Conservation (phyloP, 1,139 yeast species). For the Arxiozyma heterogenica region DNA sequence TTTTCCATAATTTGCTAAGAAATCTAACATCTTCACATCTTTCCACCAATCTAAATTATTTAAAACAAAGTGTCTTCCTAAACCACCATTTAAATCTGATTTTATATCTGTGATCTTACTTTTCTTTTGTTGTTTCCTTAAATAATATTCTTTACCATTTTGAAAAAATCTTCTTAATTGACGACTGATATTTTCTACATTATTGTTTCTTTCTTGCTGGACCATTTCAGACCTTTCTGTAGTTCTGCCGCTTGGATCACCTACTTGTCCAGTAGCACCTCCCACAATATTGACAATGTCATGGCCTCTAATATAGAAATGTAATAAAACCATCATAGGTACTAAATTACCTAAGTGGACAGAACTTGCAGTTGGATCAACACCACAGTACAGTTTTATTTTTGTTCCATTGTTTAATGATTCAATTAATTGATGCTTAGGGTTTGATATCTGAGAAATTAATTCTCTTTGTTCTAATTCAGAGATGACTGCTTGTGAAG, state of each 20-base stretch:
- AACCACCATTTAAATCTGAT: slow-evolving; percentile 2
- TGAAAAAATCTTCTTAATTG: slow-evolving; percentile 58
- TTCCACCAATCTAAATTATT: slow-evolving; percentile 88
- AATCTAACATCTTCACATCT: slow-evolving; percentile 62
- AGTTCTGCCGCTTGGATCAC: slow-evolving; percentile 90
- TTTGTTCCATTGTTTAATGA: slow-evolving; percentile 26
- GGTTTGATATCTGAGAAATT: slow-evolving; percentile 29
- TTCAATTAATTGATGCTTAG: slow-evolving; percentile 18
- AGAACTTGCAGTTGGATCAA: slow-evolving; percentile 90
- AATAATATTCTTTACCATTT: slow-evolving; percentile 55
- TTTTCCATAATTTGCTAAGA: slow-evolving; percentile 67
- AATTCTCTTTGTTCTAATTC: slow-evolving; percentile 30
- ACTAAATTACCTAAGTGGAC: slow-evolving; percentile 84
- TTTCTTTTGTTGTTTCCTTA: slow-evolving; percentile 40
- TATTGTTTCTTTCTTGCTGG: slow-evolving; percentile 42
- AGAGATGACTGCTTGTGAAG: slow-evolving; percentile 3
- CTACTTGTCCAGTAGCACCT: slow-evolving; percentile 96
- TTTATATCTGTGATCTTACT: slow-evolving; percentile 7
- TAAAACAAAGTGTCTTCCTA: slow-evolving; percentile 38
- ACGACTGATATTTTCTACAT: slow-evolving; percentile 47
- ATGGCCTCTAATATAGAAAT: slow-evolving; percentile 79
- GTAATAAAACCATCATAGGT: slow-evolving; percentile 77
- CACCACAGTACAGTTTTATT: slow-evolving; percentile 78
- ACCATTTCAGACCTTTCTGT: slow-evolving; percentile 62
- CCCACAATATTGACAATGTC: slow-evolving; percentile 77